Evolutionary conservation across 108 stramenopile genomes (phyloP).

Genomic region (Fragilaria crotonensis): DNA sequence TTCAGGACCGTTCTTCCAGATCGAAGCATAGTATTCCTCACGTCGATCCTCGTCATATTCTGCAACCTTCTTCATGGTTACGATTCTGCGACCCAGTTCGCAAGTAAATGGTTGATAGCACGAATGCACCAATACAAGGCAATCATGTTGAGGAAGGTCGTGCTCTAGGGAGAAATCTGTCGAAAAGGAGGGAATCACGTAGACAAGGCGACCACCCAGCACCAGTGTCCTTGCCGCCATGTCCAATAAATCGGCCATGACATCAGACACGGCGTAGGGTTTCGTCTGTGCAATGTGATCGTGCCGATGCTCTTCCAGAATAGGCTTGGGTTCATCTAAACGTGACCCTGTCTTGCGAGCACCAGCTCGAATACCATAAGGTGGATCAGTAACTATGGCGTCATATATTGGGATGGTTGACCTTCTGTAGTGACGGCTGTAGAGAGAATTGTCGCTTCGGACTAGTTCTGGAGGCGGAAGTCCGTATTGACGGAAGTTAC

Average conservation of each 20-base stretch:
- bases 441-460: conserved; percentile 85
- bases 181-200: conserved; percentile 77
- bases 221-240: conserved; percentile 71
- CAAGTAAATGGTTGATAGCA: conserved; percentile 77
- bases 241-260: conserved; percentile 87
- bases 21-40: conserved; percentile 33
- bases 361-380: conserved; percentile 91
- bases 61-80: conserved; percentile 67
- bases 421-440: conserved; percentile 66
- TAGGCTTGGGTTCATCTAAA: conserved; percentile 34
- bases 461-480: conserved; percentile 89
- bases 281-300: conserved; percentile 91
- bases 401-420: conserved; percentile 62
- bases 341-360: conserved; percentile 76
- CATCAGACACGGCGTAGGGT: conserved; percentile 82
- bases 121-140: conserved; percentile 61
- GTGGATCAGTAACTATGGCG: conserved; percentile 79
- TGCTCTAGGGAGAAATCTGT: conserved; percentile 55
- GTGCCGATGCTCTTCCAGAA: conserved; percentile 75
- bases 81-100: conserved; percentile 74
- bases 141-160: conserved; percentile 79
- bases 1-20: conserved; percentile 70
- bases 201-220: conserved; percentile 75
- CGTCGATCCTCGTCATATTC: conserved; percentile 53
- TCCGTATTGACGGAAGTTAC: conserved; percentile 84